Evolutionary conservation across 2,329 filamentous ascomycete species (phyloP).

Genomic region (Aschersonia sp.): DNA sequence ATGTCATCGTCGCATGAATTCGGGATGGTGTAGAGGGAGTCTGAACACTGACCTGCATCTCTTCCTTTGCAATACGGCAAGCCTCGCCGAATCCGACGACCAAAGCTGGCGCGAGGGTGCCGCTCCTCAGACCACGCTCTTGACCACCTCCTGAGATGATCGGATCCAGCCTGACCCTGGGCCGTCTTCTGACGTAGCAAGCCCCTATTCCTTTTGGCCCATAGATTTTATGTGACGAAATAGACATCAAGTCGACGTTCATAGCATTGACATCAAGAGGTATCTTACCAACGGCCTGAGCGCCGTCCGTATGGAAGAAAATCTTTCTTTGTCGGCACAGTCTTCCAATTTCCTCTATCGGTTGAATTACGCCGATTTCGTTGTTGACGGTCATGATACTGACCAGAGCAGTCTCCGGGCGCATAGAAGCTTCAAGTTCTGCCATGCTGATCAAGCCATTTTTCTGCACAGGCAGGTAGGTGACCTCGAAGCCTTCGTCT

Average conservation of each 20-base stretch:
- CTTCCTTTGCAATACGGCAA: slow-evolving; percentile 77
- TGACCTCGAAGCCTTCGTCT: slow-evolving; percentile 91
- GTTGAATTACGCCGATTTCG: slow-evolving; percentile 98
- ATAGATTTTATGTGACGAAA: slow-evolving; percentile 97
- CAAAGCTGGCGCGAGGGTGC: slow-evolving; percentile 78
- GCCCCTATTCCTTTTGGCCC: slow-evolving; percentile 94
- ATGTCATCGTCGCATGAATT: slow-evolving; percentile 17
- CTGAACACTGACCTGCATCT: slow-evolving; percentile 62
- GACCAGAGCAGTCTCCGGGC: slow-evolving; percentile 80
- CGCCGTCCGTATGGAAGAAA: slow-evolving; percentile 95
- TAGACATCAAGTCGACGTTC: slow-evolving; percentile 98
- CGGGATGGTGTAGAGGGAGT: background rate
- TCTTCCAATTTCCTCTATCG: slow-evolving; percentile 81
- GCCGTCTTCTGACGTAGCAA: slow-evolving; percentile 85
- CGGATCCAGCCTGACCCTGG: slow-evolving; percentile 84
- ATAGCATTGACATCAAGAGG: slow-evolving; percentile 92
- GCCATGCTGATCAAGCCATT: slow-evolving; percentile 78
- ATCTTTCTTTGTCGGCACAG: slow-evolving; percentile 84
- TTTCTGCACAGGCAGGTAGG: slow-evolving; percentile 82
- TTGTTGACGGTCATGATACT: slow-evolving; percentile 99
- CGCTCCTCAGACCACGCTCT: slow-evolving; percentile 86
- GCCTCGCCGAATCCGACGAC: slow-evolving; percentile 92
- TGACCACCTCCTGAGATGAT: slow-evolving; percentile 95
- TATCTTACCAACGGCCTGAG: slow-evolving; percentile 98
- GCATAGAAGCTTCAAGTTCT: slow-evolving; percentile 75